These are phyloP conservation scores for Gossypium sturtianum DNA, from an alignment of 345 rosid genomes.

Conservation along the genomic window DNA sequence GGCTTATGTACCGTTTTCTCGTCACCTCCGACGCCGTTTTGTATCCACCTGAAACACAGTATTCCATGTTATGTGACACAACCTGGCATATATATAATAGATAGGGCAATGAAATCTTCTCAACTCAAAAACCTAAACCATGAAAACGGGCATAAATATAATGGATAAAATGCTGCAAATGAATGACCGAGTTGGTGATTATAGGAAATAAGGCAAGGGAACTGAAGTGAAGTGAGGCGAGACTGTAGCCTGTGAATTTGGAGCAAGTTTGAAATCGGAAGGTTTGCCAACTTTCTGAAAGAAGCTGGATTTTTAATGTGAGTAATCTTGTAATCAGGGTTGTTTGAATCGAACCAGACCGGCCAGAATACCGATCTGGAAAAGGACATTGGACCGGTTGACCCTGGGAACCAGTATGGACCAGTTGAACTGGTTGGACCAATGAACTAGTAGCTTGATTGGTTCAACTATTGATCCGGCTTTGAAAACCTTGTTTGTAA, in stretches of 20 bases:
- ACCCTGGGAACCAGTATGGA: too few species aligned
- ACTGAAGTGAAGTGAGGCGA: neutral
- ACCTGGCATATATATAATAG: too few species aligned
- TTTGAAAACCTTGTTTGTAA: neutral
- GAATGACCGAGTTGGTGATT: neutral
- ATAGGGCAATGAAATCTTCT: neutral
- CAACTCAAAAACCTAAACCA: neutral
- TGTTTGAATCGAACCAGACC: too few species aligned
- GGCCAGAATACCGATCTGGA: too few species aligned
- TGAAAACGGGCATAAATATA: neutral
- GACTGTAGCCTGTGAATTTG: neutral
- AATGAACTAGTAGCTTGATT: too few species aligned
- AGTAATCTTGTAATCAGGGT: neutral
- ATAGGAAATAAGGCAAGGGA: neutral
- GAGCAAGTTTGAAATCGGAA: neutral
- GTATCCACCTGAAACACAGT: constrained; percentile 55
- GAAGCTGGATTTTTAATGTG: constrained; percentile 5
- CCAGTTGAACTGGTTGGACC: too few species aligned
- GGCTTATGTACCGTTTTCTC: neutral
- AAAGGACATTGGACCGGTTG: too few species aligned
- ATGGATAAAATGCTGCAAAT: neutral
- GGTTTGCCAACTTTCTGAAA: neutral
- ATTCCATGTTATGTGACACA: neutral
- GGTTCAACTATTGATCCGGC: too few species aligned
- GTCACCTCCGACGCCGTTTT: constrained; percentile 56